A percentile compares a stretch with the other conserved stretches of the same genome.
phyloP scores from a whole-genome alignment of 495 filamentous ascomycete genomes.

The Penicillium turbatum region DNA sequence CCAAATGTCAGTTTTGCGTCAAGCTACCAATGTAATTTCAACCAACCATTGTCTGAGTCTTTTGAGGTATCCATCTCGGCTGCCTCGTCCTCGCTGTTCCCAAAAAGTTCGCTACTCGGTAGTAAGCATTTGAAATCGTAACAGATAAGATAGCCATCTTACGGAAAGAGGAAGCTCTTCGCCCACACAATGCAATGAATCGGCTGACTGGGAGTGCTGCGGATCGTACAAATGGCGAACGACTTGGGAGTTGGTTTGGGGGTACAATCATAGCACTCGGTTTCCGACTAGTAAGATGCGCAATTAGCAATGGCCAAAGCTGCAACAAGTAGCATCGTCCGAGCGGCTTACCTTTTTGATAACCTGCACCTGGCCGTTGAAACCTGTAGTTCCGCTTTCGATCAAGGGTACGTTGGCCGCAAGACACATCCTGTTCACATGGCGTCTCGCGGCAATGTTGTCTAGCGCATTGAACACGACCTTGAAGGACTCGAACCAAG shows the following conservation, averaged over 20 bases:
- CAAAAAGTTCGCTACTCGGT: conserved; percentile 70
- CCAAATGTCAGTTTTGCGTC: conserved; percentile 17
- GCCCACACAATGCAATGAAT: conserved; percentile 99
- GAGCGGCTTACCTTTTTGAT: conserved; percentile 66
- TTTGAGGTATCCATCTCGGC: conserved; percentile 68
- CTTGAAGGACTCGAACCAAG: conserved; percentile 80
- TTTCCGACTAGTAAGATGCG: conserved; percentile 55
- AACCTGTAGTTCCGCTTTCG: conserved; percentile 96
- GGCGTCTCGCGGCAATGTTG: conserved; percentile 87
- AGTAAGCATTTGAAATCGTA: conserved; percentile 1
- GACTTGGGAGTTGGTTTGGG: conserved; percentile 83
- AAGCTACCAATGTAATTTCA: neutral
- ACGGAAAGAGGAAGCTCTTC: conserved; percentile 91
- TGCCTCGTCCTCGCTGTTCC: conserved; percentile 76
- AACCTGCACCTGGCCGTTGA: conserved; percentile 96
- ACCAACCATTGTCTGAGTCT: conserved; percentile 71
- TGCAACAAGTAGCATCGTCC: neutral
- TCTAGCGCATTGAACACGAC: conserved; percentile 97
- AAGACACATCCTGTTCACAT: conserved; percentile 98
- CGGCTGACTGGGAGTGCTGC: conserved; percentile 88
- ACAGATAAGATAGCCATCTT: conserved; percentile 8
- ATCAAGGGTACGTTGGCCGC: conserved; percentile 86
- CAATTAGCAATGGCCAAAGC: conserved; percentile 11
- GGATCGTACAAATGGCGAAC: conserved; percentile 94
- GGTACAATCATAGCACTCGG: conserved; percentile 95